phyloP scores from a whole-genome alignment of 371 early-diverging fungal genomes.

The Spraguea lophii region DNA sequence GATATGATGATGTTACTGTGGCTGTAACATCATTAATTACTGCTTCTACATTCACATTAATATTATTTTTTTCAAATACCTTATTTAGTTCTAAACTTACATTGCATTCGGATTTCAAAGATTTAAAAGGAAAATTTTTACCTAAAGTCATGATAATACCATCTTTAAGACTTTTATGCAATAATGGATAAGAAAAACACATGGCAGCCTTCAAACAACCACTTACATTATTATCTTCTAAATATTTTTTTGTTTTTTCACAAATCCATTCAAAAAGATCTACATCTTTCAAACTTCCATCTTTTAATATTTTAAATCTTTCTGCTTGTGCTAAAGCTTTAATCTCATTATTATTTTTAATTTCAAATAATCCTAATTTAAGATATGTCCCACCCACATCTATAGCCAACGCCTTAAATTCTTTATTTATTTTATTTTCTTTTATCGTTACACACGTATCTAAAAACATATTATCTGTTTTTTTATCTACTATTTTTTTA shows the following conservation, averaged over 20 bases:
- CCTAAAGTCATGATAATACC: not conserved
- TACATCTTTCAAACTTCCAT: not conserved
- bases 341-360: not conserved
- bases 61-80: not conserved
- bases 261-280: not conserved
- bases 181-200: constrained; percentile 4
- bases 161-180: not conserved
- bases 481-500: too few relatives aligned
- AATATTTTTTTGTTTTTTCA: not conserved
- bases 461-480: too few relatives aligned
- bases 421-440: too few relatives aligned
- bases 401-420: too few relatives aligned
- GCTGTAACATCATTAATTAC: constrained; percentile 7
- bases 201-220: not conserved
- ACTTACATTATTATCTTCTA: not conserved
- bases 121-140: constrained; percentile 7
- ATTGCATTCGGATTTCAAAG: not conserved
- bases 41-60: not conserved
- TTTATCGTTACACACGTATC: too few relatives aligned
- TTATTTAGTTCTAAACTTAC: not conserved
- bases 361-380: constrained; percentile 1
- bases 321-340: not conserved
- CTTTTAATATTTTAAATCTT: not conserved
- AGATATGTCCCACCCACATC: constrained; percentile 8
- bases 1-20: not conserved